A percentile compares a stretch with the other conserved stretches of the same genome.
Conservation (phyloP, 208 protist genomes). For the Acanthamoeba polyphaga region DNA sequence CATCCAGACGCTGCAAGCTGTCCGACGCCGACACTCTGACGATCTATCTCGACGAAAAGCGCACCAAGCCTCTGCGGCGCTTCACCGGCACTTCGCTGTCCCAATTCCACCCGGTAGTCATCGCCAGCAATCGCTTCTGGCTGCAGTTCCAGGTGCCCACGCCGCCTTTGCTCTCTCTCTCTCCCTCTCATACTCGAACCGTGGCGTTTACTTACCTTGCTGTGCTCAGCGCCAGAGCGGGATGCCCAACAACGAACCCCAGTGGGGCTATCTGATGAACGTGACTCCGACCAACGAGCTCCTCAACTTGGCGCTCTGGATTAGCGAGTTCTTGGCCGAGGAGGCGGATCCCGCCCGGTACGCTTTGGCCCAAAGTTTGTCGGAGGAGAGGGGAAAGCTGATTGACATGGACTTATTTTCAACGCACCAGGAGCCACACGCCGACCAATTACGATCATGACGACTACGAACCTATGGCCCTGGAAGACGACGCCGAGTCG, state of each 20-base stretch:
- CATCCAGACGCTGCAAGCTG: conserved; percentile 42
- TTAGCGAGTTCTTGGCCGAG: conserved; percentile 48
- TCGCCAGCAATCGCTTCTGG: conserved; percentile 44
- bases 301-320: conserved; percentile 55
- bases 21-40: conserved; percentile 37
- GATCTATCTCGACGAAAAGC: conserved; percentile 54
- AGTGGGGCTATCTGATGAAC: conserved; percentile 44
- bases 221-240: conserved; percentile 32
- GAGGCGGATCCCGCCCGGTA: neutral
- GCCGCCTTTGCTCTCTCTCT: neutral
- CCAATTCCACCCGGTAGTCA: conserved; percentile 37
- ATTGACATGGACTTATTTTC: neutral
- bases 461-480: neutral
- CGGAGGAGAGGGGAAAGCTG: neutral
- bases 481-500: neutral
- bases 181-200: neutral
- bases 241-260: conserved; percentile 36
- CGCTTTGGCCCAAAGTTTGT: neutral
- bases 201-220: neutral
- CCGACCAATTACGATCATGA: neutral
- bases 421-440: neutral
- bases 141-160: conserved; percentile 18
- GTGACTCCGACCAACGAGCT: conserved; percentile 58
- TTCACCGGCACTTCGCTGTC: conserved; percentile 1
- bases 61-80: conserved; percentile 31